phyloP scores from a whole-genome alignment of 176 grass and related monocot genomes.

The Oryza australiensis region DNA sequence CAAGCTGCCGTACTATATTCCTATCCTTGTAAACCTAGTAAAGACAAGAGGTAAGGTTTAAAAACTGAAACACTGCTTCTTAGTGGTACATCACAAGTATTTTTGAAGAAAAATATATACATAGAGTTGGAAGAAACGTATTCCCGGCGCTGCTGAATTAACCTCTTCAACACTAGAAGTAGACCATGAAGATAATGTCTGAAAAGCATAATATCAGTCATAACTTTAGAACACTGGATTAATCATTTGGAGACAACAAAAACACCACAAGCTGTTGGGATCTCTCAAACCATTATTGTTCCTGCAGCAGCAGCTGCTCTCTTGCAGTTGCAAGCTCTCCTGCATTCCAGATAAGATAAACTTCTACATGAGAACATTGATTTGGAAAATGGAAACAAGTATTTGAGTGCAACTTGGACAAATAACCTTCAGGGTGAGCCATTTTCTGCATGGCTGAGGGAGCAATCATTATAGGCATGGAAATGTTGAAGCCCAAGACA shows the following conservation, averaged over 20 bases:
- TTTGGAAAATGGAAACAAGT: not conserved
- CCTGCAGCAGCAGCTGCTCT: constrained; percentile 74
- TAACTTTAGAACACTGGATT: constrained; percentile 12
- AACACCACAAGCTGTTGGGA: not conserved
- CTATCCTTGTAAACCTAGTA: constrained; percentile 90
- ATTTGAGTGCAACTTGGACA: not conserved
- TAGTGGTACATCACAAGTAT: not conserved
- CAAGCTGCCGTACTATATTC: constrained; percentile 70
- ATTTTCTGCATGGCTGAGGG: constrained; percentile 97
- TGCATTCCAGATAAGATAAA: constrained; percentile 41
- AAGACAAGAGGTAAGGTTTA: not conserved
- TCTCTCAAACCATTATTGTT: constrained; percentile 83
- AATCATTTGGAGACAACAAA: constrained; percentile 7
- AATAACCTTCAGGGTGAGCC: constrained; percentile 87
- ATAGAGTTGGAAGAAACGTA: constrained; percentile 97
- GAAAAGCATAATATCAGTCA: constrained; percentile 17
- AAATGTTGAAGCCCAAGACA: constrained; percentile 77
- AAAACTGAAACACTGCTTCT: not conserved
- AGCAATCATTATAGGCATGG: constrained; percentile 97
- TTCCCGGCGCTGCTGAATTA: constrained; percentile 77
- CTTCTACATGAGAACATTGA: constrained; percentile 13
- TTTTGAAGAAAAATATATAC: constrained; percentile 38
- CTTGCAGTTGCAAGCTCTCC: constrained; percentile 97
- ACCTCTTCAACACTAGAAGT: constrained; percentile 91
- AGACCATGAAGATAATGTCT: constrained; percentile 92